Base-by-base conservation (phyloP, 208 protist species). In the Leishmania braziliensis region DNA sequence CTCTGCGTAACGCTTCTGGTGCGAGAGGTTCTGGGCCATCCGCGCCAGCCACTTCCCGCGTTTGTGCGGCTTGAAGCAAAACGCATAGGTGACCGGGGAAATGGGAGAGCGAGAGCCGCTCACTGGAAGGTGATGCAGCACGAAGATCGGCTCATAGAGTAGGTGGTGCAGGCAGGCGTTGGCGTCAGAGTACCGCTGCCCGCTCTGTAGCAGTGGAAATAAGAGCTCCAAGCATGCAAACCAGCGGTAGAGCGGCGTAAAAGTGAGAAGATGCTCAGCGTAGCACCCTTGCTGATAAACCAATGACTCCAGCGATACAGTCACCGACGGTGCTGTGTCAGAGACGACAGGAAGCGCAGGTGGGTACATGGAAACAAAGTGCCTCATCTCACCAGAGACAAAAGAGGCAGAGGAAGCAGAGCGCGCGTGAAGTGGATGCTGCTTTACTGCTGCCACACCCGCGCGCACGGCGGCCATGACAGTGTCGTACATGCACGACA, bases 161-260 rank as follows among this genome's bases (percentile, higher is more conserved):
- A 97, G 80, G n/a, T 82, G 73, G 36, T 62, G 71, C 79, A 96
- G 71, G 80, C 91, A 96, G 43, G 73, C 81, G 73, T 93, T 94
- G n/a, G 91, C 89, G 71, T 93, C 85, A 23, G 66, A 84, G 84
- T 92, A 95, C 66, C 84, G 80, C 33, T 85, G 88, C 16, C 81
- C 65, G 48, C 84, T 90, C 77, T 95, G 86, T 36, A 96, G 78
- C 18, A 96, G 48, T 26, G 78, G 81, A 16, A 92, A 84, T 20
- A 96, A 78, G 29, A 92, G 66, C 81, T 97, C 95, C 66, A 90
- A 74, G 76, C 92, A 95, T 2, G 76, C 78, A 69, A 89, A 95
- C 89, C 90, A 96, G 29, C 85, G 87, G 65, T 94, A 93, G n/a
- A 92, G 82, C 1, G 94, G 91, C 33, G 89, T 86, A 73, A 94